Percentiles rank a stretch among this genome's conserved stretches.
Conservation (phyloP, 78 protist genomes). For the Dictyostelium intermedium region DNA sequence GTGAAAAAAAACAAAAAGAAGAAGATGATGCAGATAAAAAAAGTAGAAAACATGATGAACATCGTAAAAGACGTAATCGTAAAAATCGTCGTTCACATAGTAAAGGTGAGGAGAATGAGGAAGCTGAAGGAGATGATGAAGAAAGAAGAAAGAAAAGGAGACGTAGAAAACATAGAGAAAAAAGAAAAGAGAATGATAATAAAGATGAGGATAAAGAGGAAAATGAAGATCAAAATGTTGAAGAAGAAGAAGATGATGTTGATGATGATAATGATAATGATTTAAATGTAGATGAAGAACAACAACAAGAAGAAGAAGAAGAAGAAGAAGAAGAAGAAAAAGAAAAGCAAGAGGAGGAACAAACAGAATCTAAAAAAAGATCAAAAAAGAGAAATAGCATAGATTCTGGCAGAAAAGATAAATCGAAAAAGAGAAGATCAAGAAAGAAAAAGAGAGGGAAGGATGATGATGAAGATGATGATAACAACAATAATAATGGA, state of each 20-base stretch:
- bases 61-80: neutral
- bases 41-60: neutral
- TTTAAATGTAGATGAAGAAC: neutral
- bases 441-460: neutral
- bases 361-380: neutral
- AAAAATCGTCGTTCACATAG: neutral
- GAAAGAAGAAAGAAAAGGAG: neutral
- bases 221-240: neutral
- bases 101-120: neutral
- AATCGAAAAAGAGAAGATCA: neutral
- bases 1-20: neutral
- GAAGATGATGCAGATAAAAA: neutral
- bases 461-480: neutral
- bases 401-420: neutral
- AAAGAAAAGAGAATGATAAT: neutral
- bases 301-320: neutral
- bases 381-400: conserved; percentile 3
- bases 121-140: neutral
- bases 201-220: neutral
- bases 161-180: neutral
- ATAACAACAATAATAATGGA: neutral
- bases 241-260: neutral
- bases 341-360: neutral
- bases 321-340: neutral
- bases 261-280: too few species aligned